Evolutionary conservation across 2,329 filamentous ascomycete genomes (phyloP).

Genomic region (Fusarium verticillioides): DNA sequence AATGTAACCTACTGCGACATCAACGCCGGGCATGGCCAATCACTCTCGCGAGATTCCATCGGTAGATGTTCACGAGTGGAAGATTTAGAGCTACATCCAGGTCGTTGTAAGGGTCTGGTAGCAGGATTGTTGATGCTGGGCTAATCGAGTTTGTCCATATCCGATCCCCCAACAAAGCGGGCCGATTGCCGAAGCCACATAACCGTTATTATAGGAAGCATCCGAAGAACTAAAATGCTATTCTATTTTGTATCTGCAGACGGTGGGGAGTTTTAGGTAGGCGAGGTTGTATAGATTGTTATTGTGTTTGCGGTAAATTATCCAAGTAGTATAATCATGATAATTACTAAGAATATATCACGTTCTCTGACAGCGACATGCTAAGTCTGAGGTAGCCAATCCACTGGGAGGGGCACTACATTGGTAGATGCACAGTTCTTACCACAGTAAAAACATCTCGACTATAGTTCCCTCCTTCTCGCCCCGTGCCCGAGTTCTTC

Average conservation of each 20-base stretch:
- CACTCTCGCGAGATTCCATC: neutral
- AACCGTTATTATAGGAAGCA: neutral
- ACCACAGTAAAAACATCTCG: neutral
- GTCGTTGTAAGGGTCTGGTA: neutral
- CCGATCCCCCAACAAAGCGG: neutral
- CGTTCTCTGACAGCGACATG: neutral
- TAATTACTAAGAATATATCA: too few relatives aligned
- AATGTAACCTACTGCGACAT: neutral
- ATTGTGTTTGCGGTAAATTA: too few relatives aligned
- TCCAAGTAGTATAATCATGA: too few relatives aligned
- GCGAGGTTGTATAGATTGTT: too few relatives aligned
- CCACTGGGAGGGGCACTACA: fast-evolving
- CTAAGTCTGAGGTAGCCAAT: fast-evolving
- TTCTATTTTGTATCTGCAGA: too few relatives aligned
- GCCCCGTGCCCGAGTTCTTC: neutral
- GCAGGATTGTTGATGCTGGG: neutral
- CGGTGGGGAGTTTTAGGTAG: fast-evolving
- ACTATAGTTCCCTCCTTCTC: neutral
- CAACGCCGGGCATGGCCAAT: neutral
- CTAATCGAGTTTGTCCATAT: neutral
- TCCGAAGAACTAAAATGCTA: neutral
- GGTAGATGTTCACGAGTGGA: too few relatives aligned
- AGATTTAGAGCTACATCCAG: neutral
- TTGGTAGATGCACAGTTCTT: neutral
- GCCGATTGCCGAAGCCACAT: neutral